Base-by-base conservation (phyloP, 805 yeast species). In the Candida tallmaniae region DNA sequence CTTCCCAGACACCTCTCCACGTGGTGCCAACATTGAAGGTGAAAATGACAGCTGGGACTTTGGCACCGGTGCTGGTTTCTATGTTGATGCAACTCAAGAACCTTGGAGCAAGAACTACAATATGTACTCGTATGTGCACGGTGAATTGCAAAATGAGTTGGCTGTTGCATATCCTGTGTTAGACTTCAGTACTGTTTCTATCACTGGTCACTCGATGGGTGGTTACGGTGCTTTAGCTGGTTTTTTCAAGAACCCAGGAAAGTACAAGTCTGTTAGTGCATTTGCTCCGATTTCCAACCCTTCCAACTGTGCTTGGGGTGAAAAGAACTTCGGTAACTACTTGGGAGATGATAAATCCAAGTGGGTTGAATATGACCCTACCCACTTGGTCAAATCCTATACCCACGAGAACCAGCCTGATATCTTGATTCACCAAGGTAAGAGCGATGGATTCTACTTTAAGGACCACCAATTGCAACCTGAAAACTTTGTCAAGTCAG, bases 121-220 rank as follows among this genome's bases (percentile, higher is more conserved):
- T 38, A 93, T 93, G 97, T 85, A 83, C 62, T 70, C 82, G 4
- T 90, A 90, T 51, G 76, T 90, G 18, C 80, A 78, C 47, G 58
- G 73, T 24, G 98, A 90, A 55, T 68, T 90, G 40, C 80, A 81
- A 24, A 60, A 61, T 16, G 60, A 59, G 19, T 63, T 86, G 45
- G 57, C 71, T 10, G 52, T 52, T 19, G 57, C 61, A 12, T 71
- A 57, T 35, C 40, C 62, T 2, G 57, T 60, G 26, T 63, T 90
- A 40, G 87, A 90, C 58, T 78, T 81, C 42, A 55, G 62, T 25
- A 80, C 74, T 26, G 71, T 79, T 33, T 74, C 90, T 14, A 76
- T 90, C 45, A 78, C 93, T n/a, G 98, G 98, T 28, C 97, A 93
- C 58, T 93, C 98, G 1, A 93, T 93, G 97, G 98, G 98, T 32